Evolutionary conservation across 2,329 filamentous ascomycete species (phyloP), one percentile per base, ranked within the genome.

Genomic region (Cytospora mali): DNA sequence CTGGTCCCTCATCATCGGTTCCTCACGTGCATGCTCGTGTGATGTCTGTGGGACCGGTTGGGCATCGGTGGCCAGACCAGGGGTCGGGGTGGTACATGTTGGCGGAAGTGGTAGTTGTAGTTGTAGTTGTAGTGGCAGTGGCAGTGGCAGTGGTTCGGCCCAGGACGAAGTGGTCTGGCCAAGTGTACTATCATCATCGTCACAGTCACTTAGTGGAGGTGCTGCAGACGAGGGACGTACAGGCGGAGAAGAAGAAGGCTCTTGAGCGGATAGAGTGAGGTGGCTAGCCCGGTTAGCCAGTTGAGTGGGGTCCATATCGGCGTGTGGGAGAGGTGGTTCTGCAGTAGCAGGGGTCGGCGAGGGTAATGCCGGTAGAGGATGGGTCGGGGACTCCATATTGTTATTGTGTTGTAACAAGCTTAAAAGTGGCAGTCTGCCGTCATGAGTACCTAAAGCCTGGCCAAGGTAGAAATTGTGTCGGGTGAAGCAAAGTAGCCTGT

Each of bases 221-320:
- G 21, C 21, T 46, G n/a, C 42, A 46, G 42, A 46, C 42, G 42
- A 46, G n/a, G 42, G n/a, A 46, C 2, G 42, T 21, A 23, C 6
- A 46, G 42, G 6, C 42, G 42, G 42, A 46, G 42, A 4, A 16
- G 35, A 23, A 46, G 16, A 6, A 23, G 51, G 18, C 23, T 33
- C 21, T 13, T 23, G 27, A 29, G 27, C 54, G 55, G 68, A 67
- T 57, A 69, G 66, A 16, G 67, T 67, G 60, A 69, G 66, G 58
- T 68, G 66, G 64, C 63, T 67, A 27, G 70, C 64, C 64, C 67
- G 67, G 58, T 62, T 62, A 62, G 65, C 68, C 60, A 70, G 68
- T 60, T 70, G 67, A 53, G 59, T 63, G 58, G 64, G 54, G 39
- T 62, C 59, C 31, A 55, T 50, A 31, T 51, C 42, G 50, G 50